Evolutionary conservation across 2,329 filamentous ascomycete genomes (phyloP).

Genomic region (Hypoxylon sp.): DNA sequence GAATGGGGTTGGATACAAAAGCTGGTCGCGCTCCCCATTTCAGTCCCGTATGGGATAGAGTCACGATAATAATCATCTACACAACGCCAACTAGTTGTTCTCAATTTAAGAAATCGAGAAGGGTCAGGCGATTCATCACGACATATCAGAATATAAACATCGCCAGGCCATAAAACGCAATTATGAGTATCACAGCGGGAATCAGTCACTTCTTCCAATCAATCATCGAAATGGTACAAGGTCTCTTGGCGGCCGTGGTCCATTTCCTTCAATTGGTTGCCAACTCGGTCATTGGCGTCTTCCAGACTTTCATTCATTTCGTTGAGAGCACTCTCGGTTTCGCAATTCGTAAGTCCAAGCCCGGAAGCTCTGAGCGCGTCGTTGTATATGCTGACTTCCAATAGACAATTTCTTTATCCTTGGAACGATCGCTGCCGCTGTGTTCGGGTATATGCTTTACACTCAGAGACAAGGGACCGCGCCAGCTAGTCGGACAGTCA

Average conservation of each 20-base stretch:
- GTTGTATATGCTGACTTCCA: conserved; percentile 13
- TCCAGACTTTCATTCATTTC: conserved; percentile 48
- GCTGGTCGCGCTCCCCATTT: background rate
- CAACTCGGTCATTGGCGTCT: conserved; percentile 45
- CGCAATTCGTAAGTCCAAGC: conserved; percentile 50
- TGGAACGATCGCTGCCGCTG: conserved; percentile 51
- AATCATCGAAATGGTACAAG: conserved; percentile 47
- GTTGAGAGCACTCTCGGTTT: conserved; percentile 54
- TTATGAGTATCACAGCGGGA: conserved; percentile 53
- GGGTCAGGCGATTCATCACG: background rate
- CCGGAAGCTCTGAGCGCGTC: no score
- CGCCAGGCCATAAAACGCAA: conserved; percentile 13
- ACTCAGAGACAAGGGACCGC: conserved; percentile 51
- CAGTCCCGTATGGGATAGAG: background rate
- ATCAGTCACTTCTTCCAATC: conserved; percentile 50
- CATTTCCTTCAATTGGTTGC: conserved; percentile 48
- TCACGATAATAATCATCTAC: conserved; percentile 6
- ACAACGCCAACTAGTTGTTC: background rate
- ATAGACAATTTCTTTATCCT: conserved; percentile 55
- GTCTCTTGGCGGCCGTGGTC: conserved; percentile 44
- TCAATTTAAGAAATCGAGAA: background rate
- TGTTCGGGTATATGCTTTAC: conserved; percentile 52
- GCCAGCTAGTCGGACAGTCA: conserved; percentile 46
- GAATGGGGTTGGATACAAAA: conserved; percentile 15
- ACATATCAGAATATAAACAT: background rate